These are phyloP conservation scores for Saccharomyces hybrid DNA, from an alignment of 1,139 yeast genomes.

Conservation along the genomic window DNA sequence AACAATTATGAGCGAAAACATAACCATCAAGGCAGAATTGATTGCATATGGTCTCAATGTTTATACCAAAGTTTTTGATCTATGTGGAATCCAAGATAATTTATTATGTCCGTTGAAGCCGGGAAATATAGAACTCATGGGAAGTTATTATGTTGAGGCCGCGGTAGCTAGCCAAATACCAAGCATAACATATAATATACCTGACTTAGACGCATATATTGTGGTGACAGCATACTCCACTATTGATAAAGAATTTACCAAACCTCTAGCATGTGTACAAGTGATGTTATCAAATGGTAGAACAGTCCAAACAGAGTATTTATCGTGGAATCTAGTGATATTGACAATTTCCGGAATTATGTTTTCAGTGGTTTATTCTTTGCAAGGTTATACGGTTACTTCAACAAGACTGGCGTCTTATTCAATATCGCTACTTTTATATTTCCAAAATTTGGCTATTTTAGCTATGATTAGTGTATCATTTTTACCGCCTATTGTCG, in stretches of 20 bases:
- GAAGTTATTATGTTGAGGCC: slow-evolving; percentile 40
- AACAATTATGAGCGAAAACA: slow-evolving; percentile 69
- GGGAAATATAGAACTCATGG: slow-evolving; percentile 72
- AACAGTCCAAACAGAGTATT: slow-evolving; percentile 90
- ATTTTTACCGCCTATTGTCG: slow-evolving; percentile 90
- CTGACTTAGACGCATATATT: slow-evolving; percentile 91
- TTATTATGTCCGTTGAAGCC: slow-evolving; percentile 77
- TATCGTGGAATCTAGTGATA: slow-evolving; percentile 95
- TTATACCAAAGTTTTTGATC: slow-evolving; percentile 45
- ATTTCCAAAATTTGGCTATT: slow-evolving; percentile 89
- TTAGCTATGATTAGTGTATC: slow-evolving; percentile 95
- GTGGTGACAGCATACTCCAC: slow-evolving; percentile 56
- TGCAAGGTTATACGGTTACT: slow-evolving; percentile 82
- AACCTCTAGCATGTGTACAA: slow-evolving; percentile 82
- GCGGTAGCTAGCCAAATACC: slow-evolving; percentile 54
- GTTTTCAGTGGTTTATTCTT: slow-evolving; percentile 78
- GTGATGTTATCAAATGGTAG: slow-evolving; percentile 82
- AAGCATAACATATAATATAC: slow-evolving; percentile 76
- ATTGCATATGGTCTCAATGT: slow-evolving; percentile 81
- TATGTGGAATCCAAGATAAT: slow-evolving; percentile 53
- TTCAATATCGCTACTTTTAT: slow-evolving; percentile 83
- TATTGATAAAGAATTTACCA: slow-evolving; percentile 32
- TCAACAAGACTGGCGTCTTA: slow-evolving; percentile 97
- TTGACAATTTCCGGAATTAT: slow-evolving; percentile 80
- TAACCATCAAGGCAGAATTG: slow-evolving; percentile 59